A percentile compares a stretch with the other conserved stretches of the same genome.
phyloP scores from a whole-genome alignment of 2,329 filamentous ascomycete species.

The Xylaria sp. region DNA sequence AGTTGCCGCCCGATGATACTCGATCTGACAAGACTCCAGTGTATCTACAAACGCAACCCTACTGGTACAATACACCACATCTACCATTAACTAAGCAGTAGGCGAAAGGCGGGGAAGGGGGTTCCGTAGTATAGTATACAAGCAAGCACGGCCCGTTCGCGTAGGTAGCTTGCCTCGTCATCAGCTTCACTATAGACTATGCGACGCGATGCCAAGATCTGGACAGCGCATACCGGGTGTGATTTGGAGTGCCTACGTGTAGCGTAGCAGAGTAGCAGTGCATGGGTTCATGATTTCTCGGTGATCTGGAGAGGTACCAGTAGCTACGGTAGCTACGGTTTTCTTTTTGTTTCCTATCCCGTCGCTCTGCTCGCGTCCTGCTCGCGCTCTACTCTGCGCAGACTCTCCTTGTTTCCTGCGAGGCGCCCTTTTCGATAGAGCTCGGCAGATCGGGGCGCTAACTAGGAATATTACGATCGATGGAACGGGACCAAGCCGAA shows the following conservation, averaged over 20 bases:
- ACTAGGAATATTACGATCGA: conserved; percentile 20
- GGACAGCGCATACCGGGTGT: conserved; percentile 8
- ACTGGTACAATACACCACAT: no score
- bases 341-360: conserved; percentile 18
- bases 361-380: conserved; percentile 9
- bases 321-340: not conserved
- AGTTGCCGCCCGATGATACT: conserved; percentile 19
- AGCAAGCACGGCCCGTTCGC: conserved; percentile 6
- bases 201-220: conserved; percentile 19
- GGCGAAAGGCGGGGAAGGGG: not conserved
- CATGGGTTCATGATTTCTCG: conserved; percentile 14
- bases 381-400: not conserved
- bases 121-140: not conserved
- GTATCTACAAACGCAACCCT: conserved; percentile 6
- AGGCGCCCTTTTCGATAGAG: conserved; percentile 22
- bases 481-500: conserved; percentile 22
- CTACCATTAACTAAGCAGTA: not conserved
- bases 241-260: not conserved
- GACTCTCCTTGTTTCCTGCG: conserved; percentile 8
- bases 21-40: conserved; percentile 2
- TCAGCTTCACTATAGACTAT: conserved; percentile 15
- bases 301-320: not conserved
- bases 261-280: conserved; percentile 14
- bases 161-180: conserved; percentile 22
- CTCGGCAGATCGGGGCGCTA: conserved; percentile 23